phyloP scores from a whole-genome alignment of 768 basidiomycete genomes.

The Russula brevipes region DNA sequence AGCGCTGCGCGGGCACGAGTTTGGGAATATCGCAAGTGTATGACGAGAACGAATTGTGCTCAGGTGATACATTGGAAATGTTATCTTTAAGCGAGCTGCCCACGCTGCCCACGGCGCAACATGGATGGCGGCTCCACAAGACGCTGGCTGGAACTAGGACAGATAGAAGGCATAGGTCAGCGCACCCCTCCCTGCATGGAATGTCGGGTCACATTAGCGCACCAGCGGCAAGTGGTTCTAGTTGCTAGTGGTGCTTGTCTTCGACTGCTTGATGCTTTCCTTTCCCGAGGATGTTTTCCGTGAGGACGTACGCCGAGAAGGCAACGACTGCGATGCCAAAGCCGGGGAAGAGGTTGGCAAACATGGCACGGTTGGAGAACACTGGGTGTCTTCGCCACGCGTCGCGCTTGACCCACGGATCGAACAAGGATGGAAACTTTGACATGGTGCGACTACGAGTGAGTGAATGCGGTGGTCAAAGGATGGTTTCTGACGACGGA shows the following conservation, averaged over 20 bases:
- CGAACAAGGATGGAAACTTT: constrained; percentile 67
- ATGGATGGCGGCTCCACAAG: not conserved
- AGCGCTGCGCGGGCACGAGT: not conserved
- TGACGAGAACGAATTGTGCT: not conserved
- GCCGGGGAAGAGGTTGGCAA: constrained; percentile 88
- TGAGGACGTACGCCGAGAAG: constrained; percentile 86
- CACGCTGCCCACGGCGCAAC: not conserved
- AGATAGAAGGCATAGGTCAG: not conserved
- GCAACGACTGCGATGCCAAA: constrained; percentile 90
- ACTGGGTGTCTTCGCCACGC: constrained; percentile 91
- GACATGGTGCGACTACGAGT: constrained; percentile 16
- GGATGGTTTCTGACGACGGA: not conserved
- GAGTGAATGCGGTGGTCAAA: not conserved
- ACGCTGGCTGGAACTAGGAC: not conserved
- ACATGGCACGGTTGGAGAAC: constrained; percentile 82
- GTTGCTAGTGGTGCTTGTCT: constrained; percentile 19
- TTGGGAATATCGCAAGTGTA: not conserved
- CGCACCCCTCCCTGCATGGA: not conserved
- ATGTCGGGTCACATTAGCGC: not conserved
- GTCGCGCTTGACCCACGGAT: constrained; percentile 92
- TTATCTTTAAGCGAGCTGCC: not conserved
- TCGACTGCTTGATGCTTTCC: constrained; percentile 14
- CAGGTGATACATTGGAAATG: not conserved
- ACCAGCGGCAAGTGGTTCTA: not conserved
- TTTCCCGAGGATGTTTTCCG: constrained; percentile 56